Evolutionary conservation across 2,329 filamentous ascomycete genomes (phyloP), one percentile per base, ranked within the genome.

Genomic region (Nemania sp.): DNA sequence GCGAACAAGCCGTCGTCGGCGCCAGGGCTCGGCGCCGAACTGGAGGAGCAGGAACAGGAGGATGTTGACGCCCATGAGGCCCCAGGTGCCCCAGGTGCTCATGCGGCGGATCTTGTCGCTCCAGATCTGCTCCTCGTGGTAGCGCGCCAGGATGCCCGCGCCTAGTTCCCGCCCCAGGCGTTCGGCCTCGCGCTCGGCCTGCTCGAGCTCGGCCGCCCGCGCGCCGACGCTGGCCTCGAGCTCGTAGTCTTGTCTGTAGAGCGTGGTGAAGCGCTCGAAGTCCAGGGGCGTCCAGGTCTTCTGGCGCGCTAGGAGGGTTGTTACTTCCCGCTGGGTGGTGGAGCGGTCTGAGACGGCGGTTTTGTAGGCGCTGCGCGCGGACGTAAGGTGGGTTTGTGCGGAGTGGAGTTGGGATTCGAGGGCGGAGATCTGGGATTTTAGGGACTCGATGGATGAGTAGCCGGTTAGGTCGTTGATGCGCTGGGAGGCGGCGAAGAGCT

Each of bases 51-150:
- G 81, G 77, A 99, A 93, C 54, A 99, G 82, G 69, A 98, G 79
- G 35, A 98, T 92, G 78, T 99, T 99, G 76, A 98, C 88, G 26
- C 95, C 95, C 96, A 99, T 99, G 69, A 99, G 83, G 0, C 95
- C 96, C 90, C 97, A 98, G 0, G 96, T 99, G 41, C 97, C 95
- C 96, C 96, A 99, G 0, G 96, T 99, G 79, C 92, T 96, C 85
- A 97, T 97, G 72, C 96, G 87, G 41, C 96, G 87, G 78, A 99
- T 99, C 74, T 97, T 95, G 79, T 99, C 96, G 77, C 93, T 97
- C 96, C 96, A 99, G 64, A 99, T 97, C 83, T 99, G 96, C 83
- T 99, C 96, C 82, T 99, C 96, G 80, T 99, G 96, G 80, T 99
- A 99, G 68, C 97, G 89, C 69, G 92, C 92, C 59, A 98, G 84